Evolutionary conservation across 805 yeast species (phyloP).

Genomic region (Naumovozyma baii): DNA sequence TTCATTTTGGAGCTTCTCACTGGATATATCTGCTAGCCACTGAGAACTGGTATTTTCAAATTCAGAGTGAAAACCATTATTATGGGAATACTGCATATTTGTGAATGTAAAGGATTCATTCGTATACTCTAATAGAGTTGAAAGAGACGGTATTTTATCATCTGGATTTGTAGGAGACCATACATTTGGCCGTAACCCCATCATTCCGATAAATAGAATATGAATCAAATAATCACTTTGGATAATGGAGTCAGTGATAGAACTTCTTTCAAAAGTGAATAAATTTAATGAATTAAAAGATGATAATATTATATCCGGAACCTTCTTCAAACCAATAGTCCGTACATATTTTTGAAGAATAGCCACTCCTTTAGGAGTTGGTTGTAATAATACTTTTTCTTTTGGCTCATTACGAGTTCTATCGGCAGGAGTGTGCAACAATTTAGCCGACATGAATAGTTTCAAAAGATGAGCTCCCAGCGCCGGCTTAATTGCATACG

Average conservation of each 20-base stretch:
- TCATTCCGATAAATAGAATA: slow-evolving; percentile 48
- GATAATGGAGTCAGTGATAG: slow-evolving; percentile 45
- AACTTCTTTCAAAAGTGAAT: slow-evolving; percentile 56
- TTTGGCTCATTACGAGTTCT: slow-evolving; percentile 48
- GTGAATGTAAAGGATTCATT: slow-evolving; percentile 31
- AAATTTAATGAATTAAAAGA: slow-evolving; percentile 63
- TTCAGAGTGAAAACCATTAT: slow-evolving; percentile 1
- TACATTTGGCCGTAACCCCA: slow-evolving; percentile 60
- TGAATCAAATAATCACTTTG: slow-evolving; percentile 57
- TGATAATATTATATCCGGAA: slow-evolving; percentile 44
- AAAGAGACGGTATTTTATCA: slow-evolving; percentile 37
- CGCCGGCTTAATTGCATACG: slow-evolving; percentile 44
- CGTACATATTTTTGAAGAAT: slow-evolving; percentile 52
- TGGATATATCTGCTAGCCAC: slow-evolving; percentile 10
- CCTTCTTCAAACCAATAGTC: slow-evolving; percentile 41
- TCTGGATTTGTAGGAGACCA: slow-evolving; percentile 53
- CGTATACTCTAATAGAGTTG: slow-evolving; percentile 25
- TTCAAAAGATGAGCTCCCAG: slow-evolving; percentile 40
- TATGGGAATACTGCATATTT: slow-evolving; percentile 11
- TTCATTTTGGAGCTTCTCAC: slow-evolving; percentile 10
- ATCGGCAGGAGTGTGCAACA: slow-evolving; percentile 68
- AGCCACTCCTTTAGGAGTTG: slow-evolving; percentile 86
- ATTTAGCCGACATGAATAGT: slow-evolving; percentile 48
- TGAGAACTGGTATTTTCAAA: slow-evolving; percentile 1
- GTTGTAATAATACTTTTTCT: slow-evolving; percentile 47